Evolutionary conservation across 192 early-diverging fungal species (phyloP).

Genomic region (Rhizophagus prolifer): DNA sequence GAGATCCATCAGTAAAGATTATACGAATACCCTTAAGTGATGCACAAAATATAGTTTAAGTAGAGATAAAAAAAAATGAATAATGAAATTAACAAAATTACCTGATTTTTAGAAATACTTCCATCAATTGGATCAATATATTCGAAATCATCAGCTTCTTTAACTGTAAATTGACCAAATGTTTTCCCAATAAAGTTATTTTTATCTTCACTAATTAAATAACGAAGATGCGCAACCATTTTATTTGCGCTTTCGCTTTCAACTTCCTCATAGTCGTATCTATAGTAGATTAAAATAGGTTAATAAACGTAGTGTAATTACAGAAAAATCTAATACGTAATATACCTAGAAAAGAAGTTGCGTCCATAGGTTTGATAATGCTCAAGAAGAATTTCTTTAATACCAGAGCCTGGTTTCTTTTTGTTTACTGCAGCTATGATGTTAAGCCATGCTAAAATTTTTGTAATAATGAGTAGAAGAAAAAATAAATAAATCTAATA

Average conservation of each 20-base stretch:
- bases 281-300: conserved; percentile 20
- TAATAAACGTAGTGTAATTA: not conserved
- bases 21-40: conserved; percentile 76
- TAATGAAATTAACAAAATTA: conserved; percentile 20
- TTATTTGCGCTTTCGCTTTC: conserved; percentile 71
- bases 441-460: conserved; percentile 81
- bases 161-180: conserved; percentile 64
- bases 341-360: conserved; percentile 88
- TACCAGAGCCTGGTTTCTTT: conserved; percentile 50
- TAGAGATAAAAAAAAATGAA: not conserved
- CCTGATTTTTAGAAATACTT: conserved; percentile 79
- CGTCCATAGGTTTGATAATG: conserved; percentile 88
- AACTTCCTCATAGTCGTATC: conserved; percentile 98
- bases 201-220: conserved; percentile 43
- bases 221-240: conserved; percentile 76
- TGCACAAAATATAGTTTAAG: not conserved
- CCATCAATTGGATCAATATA: conserved; percentile 94
- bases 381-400: conserved; percentile 77
- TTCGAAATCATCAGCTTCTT: conserved; percentile 81
- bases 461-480: no score
- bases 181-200: conserved; percentile 60
- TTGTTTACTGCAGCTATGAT: conserved; percentile 80
- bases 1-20: conserved; percentile 87
- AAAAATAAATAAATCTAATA: no score
- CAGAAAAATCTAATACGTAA: not conserved